These are phyloP conservation scores for Antitrichia curtipendula DNA, from an alignment of 225 moss, liverwort and hornwort genomes.

Conservation along the genomic window DNA sequence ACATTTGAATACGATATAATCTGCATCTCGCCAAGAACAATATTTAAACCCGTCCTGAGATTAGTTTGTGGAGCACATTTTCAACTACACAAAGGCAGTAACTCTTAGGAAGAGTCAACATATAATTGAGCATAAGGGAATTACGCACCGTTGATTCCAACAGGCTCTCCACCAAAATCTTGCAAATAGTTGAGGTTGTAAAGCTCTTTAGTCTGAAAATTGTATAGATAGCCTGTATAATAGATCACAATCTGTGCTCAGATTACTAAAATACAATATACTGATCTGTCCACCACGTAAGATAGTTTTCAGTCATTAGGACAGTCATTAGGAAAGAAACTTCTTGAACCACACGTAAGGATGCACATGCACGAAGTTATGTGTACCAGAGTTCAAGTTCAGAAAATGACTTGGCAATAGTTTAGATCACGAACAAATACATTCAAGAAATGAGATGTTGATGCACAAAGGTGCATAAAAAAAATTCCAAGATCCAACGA, in stretches of 20 bases:
- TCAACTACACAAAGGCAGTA: background rate
- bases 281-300: background rate
- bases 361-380: background rate
- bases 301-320: background rate
- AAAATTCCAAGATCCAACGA: background rate
- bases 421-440: background rate
- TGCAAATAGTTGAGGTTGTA: conserved; percentile 93
- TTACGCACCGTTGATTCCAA: conserved; percentile 67
- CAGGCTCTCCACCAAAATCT: conserved; percentile 66
- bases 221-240: conserved; percentile 75
- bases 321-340: background rate
- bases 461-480: background rate
- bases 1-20: conserved; percentile 93
- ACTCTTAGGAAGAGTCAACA: background rate
- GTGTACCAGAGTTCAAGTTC: background rate
- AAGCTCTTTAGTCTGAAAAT: conserved; percentile 96
- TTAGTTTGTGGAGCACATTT: background rate
- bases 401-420: background rate
- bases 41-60: background rate
- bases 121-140: background rate
- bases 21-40: conserved; percentile 30
- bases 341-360: background rate
- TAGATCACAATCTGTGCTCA: background rate
- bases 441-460: background rate
- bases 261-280: background rate